These are phyloP conservation scores for Diplodia corticola DNA, from an alignment of 2,329 filamentous ascomycete species.

Conservation along the genomic window DNA sequence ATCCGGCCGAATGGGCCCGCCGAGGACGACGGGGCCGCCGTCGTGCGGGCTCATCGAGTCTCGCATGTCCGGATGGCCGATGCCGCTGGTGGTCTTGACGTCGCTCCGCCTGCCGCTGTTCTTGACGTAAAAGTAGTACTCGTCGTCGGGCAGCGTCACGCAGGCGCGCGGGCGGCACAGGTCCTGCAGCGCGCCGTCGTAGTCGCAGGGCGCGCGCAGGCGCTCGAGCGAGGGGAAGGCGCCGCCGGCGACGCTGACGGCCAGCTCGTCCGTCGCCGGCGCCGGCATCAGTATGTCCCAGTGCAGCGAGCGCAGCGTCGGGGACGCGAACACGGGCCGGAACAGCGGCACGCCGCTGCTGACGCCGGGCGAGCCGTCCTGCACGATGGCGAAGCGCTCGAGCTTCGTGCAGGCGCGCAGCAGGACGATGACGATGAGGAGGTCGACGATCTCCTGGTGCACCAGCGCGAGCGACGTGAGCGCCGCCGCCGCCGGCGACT, in stretches of 20 bases:
- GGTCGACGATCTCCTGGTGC: constrained; percentile 54
- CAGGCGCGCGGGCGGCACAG: constrained; percentile 65
- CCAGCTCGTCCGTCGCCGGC: constrained; percentile 62
- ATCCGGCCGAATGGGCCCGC: background rate
- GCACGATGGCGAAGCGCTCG: constrained; percentile 53
- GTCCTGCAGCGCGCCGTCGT: constrained; percentile 67
- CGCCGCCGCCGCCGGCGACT: constrained; percentile 46
- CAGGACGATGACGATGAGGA: constrained; percentile 55
- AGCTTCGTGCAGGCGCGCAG: constrained; percentile 50
- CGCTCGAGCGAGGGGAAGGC: constrained; percentile 63
- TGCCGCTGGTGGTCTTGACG: background rate
- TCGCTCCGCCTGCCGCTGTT: constrained; percentile 17
- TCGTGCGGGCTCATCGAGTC: background rate
- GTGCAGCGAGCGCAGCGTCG: constrained; percentile 54
- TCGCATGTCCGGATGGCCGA: no score
- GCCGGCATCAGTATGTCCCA: constrained; percentile 61
- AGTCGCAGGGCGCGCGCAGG: constrained; percentile 67
- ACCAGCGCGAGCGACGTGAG: constrained; percentile 54
- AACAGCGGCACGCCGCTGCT: constrained; percentile 46
- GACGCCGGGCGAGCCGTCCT: constrained; percentile 51
- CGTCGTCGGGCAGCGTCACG: constrained; percentile 42
- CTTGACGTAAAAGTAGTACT: background rate
- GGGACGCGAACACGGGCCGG: constrained; percentile 51
- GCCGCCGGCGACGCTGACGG: constrained; percentile 60
- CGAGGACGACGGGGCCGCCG: no score